These are phyloP conservation scores for Podaxis sp. DNA, from an alignment of 768 basidiomycete genomes.

Conservation along the genomic window DNA sequence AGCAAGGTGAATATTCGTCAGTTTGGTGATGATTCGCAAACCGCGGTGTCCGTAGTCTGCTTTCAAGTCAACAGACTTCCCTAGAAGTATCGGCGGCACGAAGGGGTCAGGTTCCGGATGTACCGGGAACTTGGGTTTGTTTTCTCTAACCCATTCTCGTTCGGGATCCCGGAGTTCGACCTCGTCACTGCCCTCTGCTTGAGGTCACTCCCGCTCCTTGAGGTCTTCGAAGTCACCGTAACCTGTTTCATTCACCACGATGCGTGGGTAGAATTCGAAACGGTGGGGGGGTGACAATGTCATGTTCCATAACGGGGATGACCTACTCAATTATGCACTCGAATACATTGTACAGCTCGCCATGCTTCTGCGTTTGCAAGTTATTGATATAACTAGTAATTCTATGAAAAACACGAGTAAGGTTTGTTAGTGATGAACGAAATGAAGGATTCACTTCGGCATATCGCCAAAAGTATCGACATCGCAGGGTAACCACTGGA, in stretches of 20 bases:
- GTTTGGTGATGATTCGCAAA: slow-evolving; percentile 22
- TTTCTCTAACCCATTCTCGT: not conserved
- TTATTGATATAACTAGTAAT: slow-evolving; percentile 41
- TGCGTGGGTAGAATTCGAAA: not conserved
- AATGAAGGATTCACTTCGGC: slow-evolving; percentile 18
- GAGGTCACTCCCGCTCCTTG: not conserved
- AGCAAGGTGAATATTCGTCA: slow-evolving; percentile 22
- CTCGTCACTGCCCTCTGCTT: not conserved
- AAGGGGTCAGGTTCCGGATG: slow-evolving; percentile 18
- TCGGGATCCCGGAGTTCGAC: not conserved
- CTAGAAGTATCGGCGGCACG: slow-evolving; percentile 21
- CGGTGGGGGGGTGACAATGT: slow-evolving; percentile 21
- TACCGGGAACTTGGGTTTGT: slow-evolving; percentile 23
- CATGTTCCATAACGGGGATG: slow-evolving; percentile 32
- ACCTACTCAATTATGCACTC: slow-evolving; percentile 27
- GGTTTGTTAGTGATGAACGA: too few species aligned
- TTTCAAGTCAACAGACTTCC: slow-evolving; percentile 21
- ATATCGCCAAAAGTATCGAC: slow-evolving; percentile 17
- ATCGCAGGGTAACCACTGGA: slow-evolving; percentile 19
- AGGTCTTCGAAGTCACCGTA: not conserved
- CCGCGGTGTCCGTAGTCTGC: not conserved
- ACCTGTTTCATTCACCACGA: not conserved
- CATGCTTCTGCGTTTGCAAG: slow-evolving; percentile 30
- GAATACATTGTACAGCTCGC: slow-evolving; percentile 25
- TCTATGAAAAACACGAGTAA: not conserved